phyloP scores from a whole-genome alignment of 352 stramenopile genomes.

The Globisporangium spiculum region DNA sequence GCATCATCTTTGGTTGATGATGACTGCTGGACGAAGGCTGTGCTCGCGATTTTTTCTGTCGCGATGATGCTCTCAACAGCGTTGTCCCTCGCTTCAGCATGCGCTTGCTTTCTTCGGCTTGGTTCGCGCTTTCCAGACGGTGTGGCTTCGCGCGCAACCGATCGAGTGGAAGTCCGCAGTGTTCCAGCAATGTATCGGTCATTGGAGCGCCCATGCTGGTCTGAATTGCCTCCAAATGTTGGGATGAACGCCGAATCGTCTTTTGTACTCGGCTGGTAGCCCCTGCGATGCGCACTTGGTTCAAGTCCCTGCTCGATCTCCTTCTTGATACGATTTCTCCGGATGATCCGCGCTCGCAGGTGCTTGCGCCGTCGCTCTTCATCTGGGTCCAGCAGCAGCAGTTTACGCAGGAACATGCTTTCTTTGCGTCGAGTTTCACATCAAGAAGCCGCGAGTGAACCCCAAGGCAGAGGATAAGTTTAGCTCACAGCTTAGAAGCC shows the following conservation, averaged over 20 bases:
- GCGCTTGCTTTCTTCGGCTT: neutral
- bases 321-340: constrained; percentile 57
- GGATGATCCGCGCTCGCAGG: constrained; percentile 51
- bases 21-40: neutral
- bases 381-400: constrained; percentile 54
- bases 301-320: constrained; percentile 49
- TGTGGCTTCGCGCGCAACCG: neutral
- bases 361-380: constrained; percentile 41
- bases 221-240: constrained; percentile 19
- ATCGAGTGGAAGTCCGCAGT: constrained; percentile 2
- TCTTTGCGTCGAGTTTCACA: constrained; percentile 12
- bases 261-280: constrained; percentile 8
- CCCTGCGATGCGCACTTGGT: constrained; percentile 25
- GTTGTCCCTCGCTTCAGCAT: neutral
- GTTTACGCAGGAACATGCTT: constrained; percentile 44
- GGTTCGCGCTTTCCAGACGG: neutral
- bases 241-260: constrained; percentile 11
- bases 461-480: constrained; percentile 3
- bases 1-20: neutral
- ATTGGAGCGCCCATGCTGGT: neutral
- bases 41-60: neutral
- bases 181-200: constrained; percentile 12
- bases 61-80: neutral
- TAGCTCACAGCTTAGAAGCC: neutral
- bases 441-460: constrained; percentile 5